These are phyloP conservation scores for Boletus bicolor DNA, from an alignment of 768 basidiomycete genomes.

Conservation along the genomic window DNA sequence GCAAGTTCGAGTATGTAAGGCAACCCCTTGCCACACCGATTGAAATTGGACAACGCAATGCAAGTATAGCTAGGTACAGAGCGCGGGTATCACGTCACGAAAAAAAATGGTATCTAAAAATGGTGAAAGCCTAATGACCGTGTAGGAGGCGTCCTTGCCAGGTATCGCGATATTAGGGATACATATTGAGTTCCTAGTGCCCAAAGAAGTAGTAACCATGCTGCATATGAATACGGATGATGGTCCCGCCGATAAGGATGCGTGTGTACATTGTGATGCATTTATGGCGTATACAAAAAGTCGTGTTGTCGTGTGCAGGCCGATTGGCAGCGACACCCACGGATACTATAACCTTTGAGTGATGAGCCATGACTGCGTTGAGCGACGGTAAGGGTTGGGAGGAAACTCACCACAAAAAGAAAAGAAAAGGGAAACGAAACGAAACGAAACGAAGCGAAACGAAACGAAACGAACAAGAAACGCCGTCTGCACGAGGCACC, in stretches of 20 bases:
- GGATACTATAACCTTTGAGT: constrained; percentile 2
- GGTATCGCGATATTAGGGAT: constrained; percentile 20
- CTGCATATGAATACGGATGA: neutral
- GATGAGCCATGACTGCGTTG: neutral
- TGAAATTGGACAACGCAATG: constrained; percentile 2
- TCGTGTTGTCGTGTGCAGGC: neutral
- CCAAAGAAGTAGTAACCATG: neutral
- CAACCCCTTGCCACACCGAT: constrained; percentile 22
- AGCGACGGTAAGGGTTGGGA: neutral
- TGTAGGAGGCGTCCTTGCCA: constrained; percentile 8
- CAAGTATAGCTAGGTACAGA: constrained; percentile 3
- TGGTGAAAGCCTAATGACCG: neutral
- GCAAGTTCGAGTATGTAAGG: neutral
- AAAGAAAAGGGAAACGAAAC: neutral
- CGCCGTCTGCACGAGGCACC: neutral
- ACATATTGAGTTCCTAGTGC: constrained; percentile 12
- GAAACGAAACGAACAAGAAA: neutral
- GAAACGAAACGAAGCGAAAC: too few relatives aligned
- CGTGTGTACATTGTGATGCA: constrained; percentile 30
- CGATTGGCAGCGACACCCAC: neutral
- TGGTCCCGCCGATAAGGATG: constrained; percentile 21
- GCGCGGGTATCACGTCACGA: constrained; percentile 15
- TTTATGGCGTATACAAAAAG: constrained; percentile 9
- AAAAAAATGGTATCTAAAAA: constrained; percentile 10
- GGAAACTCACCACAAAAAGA: constrained; percentile 5